phyloP scores from a whole-genome alignment of 345 rosid genomes.

The Isatis tinctoria region DNA sequence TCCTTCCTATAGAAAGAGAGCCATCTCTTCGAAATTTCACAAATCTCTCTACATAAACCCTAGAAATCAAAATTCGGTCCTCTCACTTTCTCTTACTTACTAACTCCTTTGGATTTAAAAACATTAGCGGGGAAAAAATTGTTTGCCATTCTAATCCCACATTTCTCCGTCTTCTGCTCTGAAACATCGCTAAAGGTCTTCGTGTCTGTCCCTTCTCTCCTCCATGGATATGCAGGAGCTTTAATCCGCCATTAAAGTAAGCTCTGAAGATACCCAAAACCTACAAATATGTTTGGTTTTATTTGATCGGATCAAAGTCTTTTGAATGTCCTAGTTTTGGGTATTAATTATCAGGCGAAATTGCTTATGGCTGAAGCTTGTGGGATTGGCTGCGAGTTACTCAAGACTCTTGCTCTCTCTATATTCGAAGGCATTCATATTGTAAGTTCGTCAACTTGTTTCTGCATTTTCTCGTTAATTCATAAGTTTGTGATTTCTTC shows the following conservation, averaged over 20 bases:
- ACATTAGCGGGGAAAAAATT: not conserved
- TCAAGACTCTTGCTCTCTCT: conserved; percentile 93
- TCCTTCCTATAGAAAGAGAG: not conserved
- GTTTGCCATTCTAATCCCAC: not conserved
- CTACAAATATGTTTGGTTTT: not conserved
- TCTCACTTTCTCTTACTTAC: not conserved
- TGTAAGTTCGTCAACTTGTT: too few relatives aligned
- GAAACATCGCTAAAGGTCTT: conserved; percentile 5
- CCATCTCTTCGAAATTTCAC: not conserved
- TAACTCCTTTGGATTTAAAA: not conserved
- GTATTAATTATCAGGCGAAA: conserved; percentile 79
- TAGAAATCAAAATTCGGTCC: not conserved
- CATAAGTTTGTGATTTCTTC: not conserved
- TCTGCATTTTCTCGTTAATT: not conserved
- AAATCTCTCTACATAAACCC: not conserved
- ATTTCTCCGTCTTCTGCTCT: conserved; percentile 8
- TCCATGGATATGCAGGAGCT: conserved; percentile 53
- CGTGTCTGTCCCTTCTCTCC: not conserved
- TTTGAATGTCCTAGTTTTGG: not conserved
- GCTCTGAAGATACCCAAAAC: not conserved
- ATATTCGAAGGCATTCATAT: too few relatives aligned
- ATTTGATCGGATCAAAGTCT: not conserved
- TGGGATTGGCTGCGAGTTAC: conserved; percentile 97
- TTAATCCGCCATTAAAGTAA: conserved; percentile 55
- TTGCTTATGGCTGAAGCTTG: conserved; percentile 99